A percentile compares a stretch with the other conserved stretches of the same genome.
These are phyloP conservation scores for Cercospora sesami DNA, from an alignment of 2,329 filamentous ascomycete genomes.

Conservation along the genomic window DNA sequence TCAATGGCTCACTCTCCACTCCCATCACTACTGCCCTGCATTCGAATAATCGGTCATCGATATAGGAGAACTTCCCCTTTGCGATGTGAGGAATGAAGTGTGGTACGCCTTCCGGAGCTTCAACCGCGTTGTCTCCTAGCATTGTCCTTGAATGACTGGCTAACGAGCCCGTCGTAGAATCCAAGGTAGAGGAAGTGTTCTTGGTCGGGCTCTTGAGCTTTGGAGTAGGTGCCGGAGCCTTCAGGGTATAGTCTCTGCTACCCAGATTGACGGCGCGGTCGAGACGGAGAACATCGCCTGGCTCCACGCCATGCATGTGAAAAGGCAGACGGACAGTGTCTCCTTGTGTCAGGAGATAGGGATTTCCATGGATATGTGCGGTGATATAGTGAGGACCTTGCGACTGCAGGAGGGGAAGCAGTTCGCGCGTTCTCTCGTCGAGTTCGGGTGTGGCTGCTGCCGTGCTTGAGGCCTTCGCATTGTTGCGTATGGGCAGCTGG, in stretches of 20 bases:
- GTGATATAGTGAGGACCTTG: slow-evolving; percentile 78
- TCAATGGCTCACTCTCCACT: slow-evolving; percentile 68
- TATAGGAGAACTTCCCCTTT: slow-evolving; percentile 51
- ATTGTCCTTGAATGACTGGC: slow-evolving; percentile 31
- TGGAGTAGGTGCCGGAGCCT: slow-evolving; percentile 61
- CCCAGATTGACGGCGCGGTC: slow-evolving; percentile 82
- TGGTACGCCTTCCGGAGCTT: slow-evolving; percentile 19
- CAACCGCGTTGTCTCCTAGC: slow-evolving; percentile 27
- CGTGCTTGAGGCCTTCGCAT: background rate
- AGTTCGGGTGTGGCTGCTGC: slow-evolving; percentile 42
- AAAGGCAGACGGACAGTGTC: slow-evolving; percentile 53
- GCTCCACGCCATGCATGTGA: slow-evolving; percentile 52
- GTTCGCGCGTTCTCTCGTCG: slow-evolving; percentile 57
- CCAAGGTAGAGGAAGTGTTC: slow-evolving; percentile 27
- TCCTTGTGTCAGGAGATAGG: slow-evolving; percentile 71
- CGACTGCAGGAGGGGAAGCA: slow-evolving; percentile 69
- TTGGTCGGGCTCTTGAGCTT: slow-evolving; percentile 35
- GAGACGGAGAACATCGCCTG: slow-evolving; percentile 83
- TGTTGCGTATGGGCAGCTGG: background rate
- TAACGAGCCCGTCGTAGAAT: slow-evolving; percentile 32
- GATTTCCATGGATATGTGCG: slow-evolving; percentile 73
- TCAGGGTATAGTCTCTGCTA: slow-evolving; percentile 85
- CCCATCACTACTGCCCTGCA: slow-evolving; percentile 84
- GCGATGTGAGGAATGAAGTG: slow-evolving; percentile 45
- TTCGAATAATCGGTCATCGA: slow-evolving; percentile 81